Conservation (phyloP, 2,329 filamentous ascomycete species). For the Fusarium sp. region DNA sequence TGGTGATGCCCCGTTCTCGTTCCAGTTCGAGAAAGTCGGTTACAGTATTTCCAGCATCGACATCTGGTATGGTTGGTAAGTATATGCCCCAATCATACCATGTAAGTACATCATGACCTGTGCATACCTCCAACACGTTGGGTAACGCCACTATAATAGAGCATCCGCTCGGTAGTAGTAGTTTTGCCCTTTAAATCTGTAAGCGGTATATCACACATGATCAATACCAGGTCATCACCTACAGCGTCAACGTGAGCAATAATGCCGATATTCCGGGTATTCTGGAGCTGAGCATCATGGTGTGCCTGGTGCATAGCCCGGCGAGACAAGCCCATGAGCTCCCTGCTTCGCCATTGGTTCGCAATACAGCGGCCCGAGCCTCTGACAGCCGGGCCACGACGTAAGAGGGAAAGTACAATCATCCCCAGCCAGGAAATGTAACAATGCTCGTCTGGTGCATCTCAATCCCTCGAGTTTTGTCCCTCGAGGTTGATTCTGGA, state of each 20-base stretch:
- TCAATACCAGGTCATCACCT: constrained; percentile 38
- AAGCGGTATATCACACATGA: not conserved
- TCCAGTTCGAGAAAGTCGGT: constrained; percentile 97
- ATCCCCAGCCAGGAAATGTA: constrained; percentile 29
- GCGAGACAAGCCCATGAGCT: constrained; percentile 21
- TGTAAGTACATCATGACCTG: not conserved
- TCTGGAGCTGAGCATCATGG: constrained; percentile 50
- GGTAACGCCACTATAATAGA: constrained; percentile 94
- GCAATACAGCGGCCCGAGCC: constrained; percentile 36
- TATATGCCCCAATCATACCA: not conserved
- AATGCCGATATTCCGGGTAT: constrained; percentile 95
- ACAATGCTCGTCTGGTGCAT: constrained; percentile 25
- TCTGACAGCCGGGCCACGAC: constrained; percentile 33
- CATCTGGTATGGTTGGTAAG: constrained; percentile 65
- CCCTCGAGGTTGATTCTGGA: constrained; percentile 25
- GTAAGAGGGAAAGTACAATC: constrained; percentile 41
- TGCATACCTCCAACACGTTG: constrained; percentile 78
- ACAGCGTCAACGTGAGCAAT: constrained; percentile 98
- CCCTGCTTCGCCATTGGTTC: constrained; percentile 38
- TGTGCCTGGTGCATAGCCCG: constrained; percentile 36
- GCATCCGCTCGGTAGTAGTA: constrained; percentile 98
- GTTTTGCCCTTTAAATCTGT: constrained; percentile 79
- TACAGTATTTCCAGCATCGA: constrained; percentile 95
- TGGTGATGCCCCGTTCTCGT: constrained; percentile 92
- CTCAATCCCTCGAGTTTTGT: constrained; percentile 24